Percentiles rank a stretch among this genome's conserved stretches.
Conservation (phyloP, 805 yeast species). For the Zygotorulaspora florentina region DNA sequence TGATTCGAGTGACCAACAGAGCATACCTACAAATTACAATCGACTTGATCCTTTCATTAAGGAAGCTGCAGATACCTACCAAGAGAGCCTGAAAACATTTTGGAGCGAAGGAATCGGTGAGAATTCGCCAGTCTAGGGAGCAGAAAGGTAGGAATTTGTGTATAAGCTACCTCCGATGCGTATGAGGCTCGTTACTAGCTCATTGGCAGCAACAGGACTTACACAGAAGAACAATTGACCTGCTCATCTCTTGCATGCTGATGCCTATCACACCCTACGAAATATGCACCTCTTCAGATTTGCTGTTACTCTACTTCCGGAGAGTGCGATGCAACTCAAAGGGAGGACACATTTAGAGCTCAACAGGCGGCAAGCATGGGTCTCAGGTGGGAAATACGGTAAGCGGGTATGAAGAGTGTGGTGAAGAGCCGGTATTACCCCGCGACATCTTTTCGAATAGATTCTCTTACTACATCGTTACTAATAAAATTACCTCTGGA, state of each 20-base stretch:
- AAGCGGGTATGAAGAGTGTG: background rate
- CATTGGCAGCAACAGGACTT: no score
- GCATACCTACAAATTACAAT: background rate
- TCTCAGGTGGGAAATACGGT: background rate
- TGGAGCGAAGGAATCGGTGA: background rate
- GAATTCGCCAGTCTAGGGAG: background rate
- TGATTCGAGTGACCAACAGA: background rate
- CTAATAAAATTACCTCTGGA: background rate
- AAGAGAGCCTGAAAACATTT: background rate
- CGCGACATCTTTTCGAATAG: constrained; percentile 1
- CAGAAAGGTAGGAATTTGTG: background rate
- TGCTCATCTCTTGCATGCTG: no score
- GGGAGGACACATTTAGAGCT: no score
- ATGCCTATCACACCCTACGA: no score
- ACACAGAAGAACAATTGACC: no score
- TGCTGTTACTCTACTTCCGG: no score
- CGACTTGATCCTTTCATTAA: constrained; percentile 2
- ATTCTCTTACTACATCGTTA: background rate
- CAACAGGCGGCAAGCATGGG: no score
- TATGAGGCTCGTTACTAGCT: no score
- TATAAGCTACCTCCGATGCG: no score
- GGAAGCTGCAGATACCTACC: constrained; percentile 2
- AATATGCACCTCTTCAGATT: no score
- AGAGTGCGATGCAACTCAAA: no score
- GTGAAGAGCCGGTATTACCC: background rate